These are phyloP conservation scores for Diaporthe amygdali DNA, from an alignment of 2,329 filamentous ascomycete species.

Conservation along the genomic window DNA sequence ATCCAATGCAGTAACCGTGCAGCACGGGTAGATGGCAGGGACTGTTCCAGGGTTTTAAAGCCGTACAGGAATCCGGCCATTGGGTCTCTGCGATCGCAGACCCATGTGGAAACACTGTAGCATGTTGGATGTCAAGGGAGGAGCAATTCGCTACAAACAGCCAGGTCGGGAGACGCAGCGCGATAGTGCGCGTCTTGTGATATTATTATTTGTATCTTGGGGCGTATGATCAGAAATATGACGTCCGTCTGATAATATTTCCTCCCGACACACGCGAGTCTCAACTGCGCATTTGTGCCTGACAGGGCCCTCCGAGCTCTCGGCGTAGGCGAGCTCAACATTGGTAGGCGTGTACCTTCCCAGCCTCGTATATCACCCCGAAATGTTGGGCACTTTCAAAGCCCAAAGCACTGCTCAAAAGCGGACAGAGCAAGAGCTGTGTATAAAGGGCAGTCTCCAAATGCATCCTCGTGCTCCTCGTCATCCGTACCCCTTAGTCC, in stretches of 20 bases:
- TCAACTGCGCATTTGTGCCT: neutral
- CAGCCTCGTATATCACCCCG: neutral
- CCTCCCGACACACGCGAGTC: neutral
- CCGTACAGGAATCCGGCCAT: neutral
- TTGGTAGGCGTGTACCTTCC: neutral
- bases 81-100: neutral
- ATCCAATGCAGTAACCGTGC: neutral
- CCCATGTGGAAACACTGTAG: neutral
- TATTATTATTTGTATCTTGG: constrained; percentile 10
- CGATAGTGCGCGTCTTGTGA: neutral
- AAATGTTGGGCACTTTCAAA: neutral
- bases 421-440: neutral
- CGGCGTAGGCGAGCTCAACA: neutral
- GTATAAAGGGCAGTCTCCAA: too few relatives aligned
- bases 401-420: neutral
- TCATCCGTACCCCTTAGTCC: constrained; percentile 56
- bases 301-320: neutral
- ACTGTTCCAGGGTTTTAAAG: neutral
- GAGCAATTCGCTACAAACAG: neutral
- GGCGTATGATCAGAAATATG: neutral
- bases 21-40: neutral
- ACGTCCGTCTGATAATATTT: neutral
- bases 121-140: neutral
- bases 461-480: neutral
- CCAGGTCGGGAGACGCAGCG: neutral